Conservation (phyloP, 768 basidiomycete species). For the Russula lepida region DNA sequence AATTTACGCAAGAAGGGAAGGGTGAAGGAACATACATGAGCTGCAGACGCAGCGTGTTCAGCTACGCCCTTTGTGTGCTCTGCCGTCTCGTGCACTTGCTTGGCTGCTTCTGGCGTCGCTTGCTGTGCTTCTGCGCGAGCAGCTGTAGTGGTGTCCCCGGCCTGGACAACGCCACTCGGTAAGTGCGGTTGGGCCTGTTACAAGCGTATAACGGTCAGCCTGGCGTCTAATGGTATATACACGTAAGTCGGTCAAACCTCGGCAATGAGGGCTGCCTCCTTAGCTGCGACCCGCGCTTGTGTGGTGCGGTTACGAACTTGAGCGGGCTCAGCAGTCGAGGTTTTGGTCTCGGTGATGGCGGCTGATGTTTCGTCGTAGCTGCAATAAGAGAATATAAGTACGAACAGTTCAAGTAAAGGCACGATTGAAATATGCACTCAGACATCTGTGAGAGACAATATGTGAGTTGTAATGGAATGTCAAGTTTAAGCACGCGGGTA, state of each 20-base stretch:
- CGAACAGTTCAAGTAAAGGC: neutral
- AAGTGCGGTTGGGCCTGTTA: neutral
- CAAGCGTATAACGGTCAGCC: neutral
- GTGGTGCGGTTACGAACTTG: slow-evolving; percentile 2
- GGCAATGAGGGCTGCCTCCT: slow-evolving; percentile 7
- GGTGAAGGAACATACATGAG: slow-evolving; percentile 35
- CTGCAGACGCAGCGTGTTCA: slow-evolving; percentile 42
- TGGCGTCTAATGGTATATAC: no score
- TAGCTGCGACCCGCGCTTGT: slow-evolving; percentile 7
- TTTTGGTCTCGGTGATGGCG: slow-evolving; percentile 14
- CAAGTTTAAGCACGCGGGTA: neutral
- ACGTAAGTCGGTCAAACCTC: neutral
- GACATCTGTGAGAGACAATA: neutral
- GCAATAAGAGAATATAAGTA: neutral
- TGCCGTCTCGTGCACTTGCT: slow-evolving; percentile 41
- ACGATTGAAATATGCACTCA: neutral
- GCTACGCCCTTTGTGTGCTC: slow-evolving; percentile 39
- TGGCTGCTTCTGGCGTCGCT: slow-evolving; percentile 33
- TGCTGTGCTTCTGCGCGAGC: slow-evolving; percentile 44
- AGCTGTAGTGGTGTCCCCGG: slow-evolving; percentile 41
- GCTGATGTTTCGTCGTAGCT: slow-evolving; percentile 17
- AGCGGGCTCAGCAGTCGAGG: slow-evolving; percentile 10
- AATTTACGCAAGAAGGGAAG: neutral
- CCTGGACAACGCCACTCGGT: neutral
- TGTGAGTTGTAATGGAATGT: neutral